These are phyloP conservation scores for Irpex lacteus DNA, from an alignment of 1,284 basidiomycete species.

Conservation along the genomic window DNA sequence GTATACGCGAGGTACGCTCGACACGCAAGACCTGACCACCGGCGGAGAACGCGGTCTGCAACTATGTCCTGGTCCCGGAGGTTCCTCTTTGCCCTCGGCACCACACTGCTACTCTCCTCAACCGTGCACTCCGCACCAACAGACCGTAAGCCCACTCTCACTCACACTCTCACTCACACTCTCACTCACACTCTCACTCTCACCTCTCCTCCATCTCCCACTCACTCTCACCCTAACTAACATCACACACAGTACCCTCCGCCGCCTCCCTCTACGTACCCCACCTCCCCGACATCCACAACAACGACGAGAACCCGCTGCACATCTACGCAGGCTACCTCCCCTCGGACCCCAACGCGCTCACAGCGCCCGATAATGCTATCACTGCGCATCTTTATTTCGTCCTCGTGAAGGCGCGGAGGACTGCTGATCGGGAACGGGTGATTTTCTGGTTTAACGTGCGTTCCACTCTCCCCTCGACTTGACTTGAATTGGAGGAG, in stretches of 20 bases:
- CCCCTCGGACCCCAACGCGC: constrained; percentile 70
- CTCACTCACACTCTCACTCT: background rate
- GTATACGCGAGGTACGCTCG: too few species aligned
- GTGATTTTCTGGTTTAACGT: constrained; percentile 98
- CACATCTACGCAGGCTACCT: constrained; percentile 82
- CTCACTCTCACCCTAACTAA: background rate
- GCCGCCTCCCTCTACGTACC: constrained; percentile 86
- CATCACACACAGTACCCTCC: constrained; percentile 51
- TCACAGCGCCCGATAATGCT: constrained; percentile 45
- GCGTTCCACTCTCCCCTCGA: too few species aligned
- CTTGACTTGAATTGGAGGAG: background rate
- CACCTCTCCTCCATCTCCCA: background rate
- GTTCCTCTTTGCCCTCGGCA: background rate
- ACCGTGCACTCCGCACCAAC: constrained; percentile 37
- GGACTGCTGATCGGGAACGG: constrained; percentile 84
- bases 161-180: background rate
- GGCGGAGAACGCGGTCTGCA: too few species aligned
- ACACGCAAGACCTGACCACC: too few species aligned
- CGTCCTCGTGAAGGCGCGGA: constrained; percentile 85
- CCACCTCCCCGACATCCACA: constrained; percentile 71
- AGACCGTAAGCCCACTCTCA: constrained; percentile 30
- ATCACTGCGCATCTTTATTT: constrained; percentile 86
- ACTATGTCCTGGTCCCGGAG: background rate
- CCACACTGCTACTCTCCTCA: background rate
- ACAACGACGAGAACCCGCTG: constrained; percentile 68